These are phyloP conservation scores for Aspergillus nanangensis DNA, from an alignment of 495 filamentous ascomycete species.

Conservation along the genomic window DNA sequence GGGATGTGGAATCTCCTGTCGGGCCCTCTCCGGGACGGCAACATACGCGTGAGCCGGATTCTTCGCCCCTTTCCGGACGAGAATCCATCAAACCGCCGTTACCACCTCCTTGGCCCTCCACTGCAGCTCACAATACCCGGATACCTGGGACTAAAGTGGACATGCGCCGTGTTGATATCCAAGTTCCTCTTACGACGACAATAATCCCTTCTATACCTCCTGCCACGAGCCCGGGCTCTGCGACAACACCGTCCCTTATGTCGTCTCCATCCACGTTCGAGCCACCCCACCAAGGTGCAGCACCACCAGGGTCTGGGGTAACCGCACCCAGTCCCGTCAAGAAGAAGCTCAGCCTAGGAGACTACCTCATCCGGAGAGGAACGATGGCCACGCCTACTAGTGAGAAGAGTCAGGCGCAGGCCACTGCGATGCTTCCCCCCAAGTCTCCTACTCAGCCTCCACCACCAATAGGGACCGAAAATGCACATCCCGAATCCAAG, in stretches of 20 bases:
- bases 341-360: constrained; percentile 66
- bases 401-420: constrained; percentile 33
- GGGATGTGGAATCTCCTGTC: constrained; percentile 17
- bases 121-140: constrained; percentile 32
- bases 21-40: constrained; percentile 5
- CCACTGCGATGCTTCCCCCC: constrained; percentile 19
- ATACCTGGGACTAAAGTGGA: constrained; percentile 22
- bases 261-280: constrained; percentile 32
- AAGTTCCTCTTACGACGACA: constrained; percentile 36
- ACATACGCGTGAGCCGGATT: constrained; percentile 7
- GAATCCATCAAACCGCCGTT: constrained; percentile 24
- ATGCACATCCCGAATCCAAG: constrained; percentile 13
- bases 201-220: constrained; percentile 14
- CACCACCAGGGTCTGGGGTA: constrained; percentile 26
- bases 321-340: constrained; percentile 54
- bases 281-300: constrained; percentile 15
- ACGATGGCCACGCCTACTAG: constrained; percentile 37
- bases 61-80: constrained; percentile 13
- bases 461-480: constrained; percentile 9
- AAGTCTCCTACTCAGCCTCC: constrained; percentile 20
- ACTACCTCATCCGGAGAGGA: constrained; percentile 53
- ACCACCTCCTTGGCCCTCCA: constrained; percentile 36
- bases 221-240: constrained; percentile 28
- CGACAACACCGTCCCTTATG: constrained; percentile 21
- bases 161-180: constrained; percentile 27